Evolutionary conservation across 2,329 filamentous ascomycete genomes (phyloP).

Genomic region (Epichloe hybrida): DNA sequence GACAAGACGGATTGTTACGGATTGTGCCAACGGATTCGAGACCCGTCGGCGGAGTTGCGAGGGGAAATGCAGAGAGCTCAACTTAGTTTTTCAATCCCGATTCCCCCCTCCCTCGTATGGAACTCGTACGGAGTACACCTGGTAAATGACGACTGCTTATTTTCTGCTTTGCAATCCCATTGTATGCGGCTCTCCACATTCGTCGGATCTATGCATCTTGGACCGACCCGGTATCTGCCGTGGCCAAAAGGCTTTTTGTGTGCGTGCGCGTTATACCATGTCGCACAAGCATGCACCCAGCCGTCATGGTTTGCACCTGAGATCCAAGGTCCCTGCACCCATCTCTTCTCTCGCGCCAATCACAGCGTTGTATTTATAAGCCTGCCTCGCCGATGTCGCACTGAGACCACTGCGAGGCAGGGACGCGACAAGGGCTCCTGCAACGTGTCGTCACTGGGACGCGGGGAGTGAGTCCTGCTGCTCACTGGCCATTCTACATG

Average conservation of each 20-base stretch:
- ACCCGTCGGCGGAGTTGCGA: too few relatives aligned
- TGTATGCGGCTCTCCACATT: slow-evolving; percentile 9
- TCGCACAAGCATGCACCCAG: slow-evolving; percentile 2
- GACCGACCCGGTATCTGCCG: slow-evolving; percentile 10
- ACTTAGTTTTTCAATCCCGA: background rate
- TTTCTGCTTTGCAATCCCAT: slow-evolving; percentile 2
- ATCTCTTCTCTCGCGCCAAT: slow-evolving; percentile 14
- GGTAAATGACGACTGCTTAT: background rate
- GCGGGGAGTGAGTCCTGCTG: too few relatives aligned
- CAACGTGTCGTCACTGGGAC: slow-evolving; percentile 5
- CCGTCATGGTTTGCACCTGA: slow-evolving; percentile 2
- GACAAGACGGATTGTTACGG: too few relatives aligned
- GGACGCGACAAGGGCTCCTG: slow-evolving; percentile 5
- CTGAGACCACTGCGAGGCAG: slow-evolving; percentile 2
- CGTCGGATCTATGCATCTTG: slow-evolving; percentile 11
- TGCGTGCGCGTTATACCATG: slow-evolving; percentile 1
- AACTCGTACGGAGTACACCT: background rate
- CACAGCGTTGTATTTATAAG: slow-evolving; percentile 17
- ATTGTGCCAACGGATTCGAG: too few relatives aligned
- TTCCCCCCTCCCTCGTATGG: too few relatives aligned
- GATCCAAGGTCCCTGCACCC: background rate
- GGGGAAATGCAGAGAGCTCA: background rate
- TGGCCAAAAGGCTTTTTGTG: slow-evolving; percentile 1
- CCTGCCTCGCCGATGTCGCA: slow-evolving; percentile 19
- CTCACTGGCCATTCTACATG: too few relatives aligned